phyloP scores from a whole-genome alignment of 257 asterid species.

The Euphrasia confusa region DNA sequence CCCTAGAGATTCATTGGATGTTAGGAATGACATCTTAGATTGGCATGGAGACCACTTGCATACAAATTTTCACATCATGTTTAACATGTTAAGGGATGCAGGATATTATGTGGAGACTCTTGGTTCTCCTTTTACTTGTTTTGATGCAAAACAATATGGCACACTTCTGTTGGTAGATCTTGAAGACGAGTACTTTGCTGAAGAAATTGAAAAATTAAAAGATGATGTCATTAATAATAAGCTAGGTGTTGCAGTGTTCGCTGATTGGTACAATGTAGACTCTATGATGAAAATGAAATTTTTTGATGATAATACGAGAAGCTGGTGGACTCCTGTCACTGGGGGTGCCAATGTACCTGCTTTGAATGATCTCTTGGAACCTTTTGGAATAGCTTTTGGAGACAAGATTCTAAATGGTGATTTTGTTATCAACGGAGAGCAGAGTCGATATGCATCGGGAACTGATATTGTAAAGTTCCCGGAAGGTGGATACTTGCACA shows the following conservation, averaged over 20 bases:
- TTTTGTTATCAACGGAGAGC: conserved; percentile 84
- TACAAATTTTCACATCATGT: conserved; percentile 95
- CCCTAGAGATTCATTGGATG: conserved; percentile 97
- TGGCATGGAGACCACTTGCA: conserved; percentile 99
- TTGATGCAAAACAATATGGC: conserved; percentile 90
- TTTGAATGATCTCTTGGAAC: conserved; percentile 82
- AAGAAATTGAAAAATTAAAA: conserved; percentile 71
- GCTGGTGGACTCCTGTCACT: conserved; percentile 99
- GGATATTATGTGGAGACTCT: conserved; percentile 95
- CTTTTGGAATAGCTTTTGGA: conserved; percentile 96
- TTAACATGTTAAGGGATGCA: conserved; percentile 84
- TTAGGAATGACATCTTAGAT: conserved; percentile 91
- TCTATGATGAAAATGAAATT: conserved; percentile 98
- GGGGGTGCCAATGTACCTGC: conserved; percentile 99
- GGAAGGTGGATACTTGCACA: conserved; percentile 85
- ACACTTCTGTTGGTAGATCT: conserved; percentile 93
- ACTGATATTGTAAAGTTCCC: conserved; percentile 90
- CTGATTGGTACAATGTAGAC: conserved; percentile 97
- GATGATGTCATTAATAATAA: conserved; percentile 74
- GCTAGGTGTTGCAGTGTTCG: conserved; percentile 83
- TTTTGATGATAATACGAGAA: conserved; percentile 92
- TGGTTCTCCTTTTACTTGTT: conserved; percentile 96
- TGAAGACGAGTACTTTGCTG: conserved; percentile 88
- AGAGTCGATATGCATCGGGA: conserved; percentile 94
- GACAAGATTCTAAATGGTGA: conserved; percentile 96